Evolutionary conservation across 2,329 filamentous ascomycete genomes (phyloP).

Genomic region (Trichoderma pleuroti): DNA sequence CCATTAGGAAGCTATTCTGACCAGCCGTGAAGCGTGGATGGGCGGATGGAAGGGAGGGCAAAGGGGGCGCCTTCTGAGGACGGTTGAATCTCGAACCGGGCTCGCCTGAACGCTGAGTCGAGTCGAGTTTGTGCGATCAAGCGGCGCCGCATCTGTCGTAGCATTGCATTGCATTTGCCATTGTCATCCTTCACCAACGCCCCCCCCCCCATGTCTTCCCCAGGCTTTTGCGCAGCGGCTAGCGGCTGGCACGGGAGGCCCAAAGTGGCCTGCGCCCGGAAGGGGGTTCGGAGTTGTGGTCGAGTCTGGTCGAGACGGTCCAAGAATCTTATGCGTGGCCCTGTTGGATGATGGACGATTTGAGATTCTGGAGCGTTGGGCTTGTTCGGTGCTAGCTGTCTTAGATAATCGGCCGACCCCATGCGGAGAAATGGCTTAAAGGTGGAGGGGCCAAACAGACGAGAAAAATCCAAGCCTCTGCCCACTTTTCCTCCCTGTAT

Average conservation of each 20-base stretch:
- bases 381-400: background rate
- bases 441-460: constrained; percentile 14
- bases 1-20: constrained; percentile 15
- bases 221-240: background rate
- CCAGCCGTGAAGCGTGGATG: background rate
- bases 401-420: constrained; percentile 7
- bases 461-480: constrained; percentile 16
- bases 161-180: constrained; percentile 4
- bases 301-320: background rate
- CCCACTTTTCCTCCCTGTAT: constrained; percentile 18
- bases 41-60: constrained; percentile 5
- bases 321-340: background rate
- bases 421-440: constrained; percentile 18
- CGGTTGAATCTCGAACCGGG: background rate
- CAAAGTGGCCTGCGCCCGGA: background rate
- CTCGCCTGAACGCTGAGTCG: background rate
- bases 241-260: background rate
- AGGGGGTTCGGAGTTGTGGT: background rate
- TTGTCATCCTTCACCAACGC: background rate
- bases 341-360: background rate
- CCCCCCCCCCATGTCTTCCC: constrained; percentile 6
- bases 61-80: background rate
- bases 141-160: constrained; percentile 3
- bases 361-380: background rate
- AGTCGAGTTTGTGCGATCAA: background rate